A percentile compares a stretch with the other conserved stretches of the same genome.
Conservation (phyloP, 2,329 filamentous ascomycete species). For the Ophiostoma sp. region DNA sequence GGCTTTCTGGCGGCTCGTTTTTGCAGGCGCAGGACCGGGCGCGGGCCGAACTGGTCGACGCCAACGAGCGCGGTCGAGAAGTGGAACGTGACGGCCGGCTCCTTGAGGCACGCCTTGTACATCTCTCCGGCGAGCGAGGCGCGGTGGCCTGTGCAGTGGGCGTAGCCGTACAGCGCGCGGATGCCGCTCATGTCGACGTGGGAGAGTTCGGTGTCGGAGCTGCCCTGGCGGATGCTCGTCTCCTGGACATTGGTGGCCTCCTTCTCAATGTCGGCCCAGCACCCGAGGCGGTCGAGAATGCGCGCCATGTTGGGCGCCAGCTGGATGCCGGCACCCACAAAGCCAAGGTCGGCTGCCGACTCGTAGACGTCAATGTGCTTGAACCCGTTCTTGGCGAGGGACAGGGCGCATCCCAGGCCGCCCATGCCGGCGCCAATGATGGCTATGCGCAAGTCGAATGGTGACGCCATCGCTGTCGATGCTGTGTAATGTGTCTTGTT, state of each 20-base stretch:
- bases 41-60: slow-evolving; percentile 55
- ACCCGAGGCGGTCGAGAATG: slow-evolving; percentile 66
- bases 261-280: slow-evolving; percentile 64
- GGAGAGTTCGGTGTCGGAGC: slow-evolving; percentile 62
- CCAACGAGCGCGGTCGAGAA: slow-evolving; percentile 55
- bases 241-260: slow-evolving; percentile 67
- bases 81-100: slow-evolving; percentile 62
- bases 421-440: slow-evolving; percentile 60
- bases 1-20: not conserved
- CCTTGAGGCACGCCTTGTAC: slow-evolving; percentile 62
- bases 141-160: slow-evolving; percentile 76
- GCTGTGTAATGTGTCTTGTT: not conserved
- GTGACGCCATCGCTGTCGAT: not conserved
- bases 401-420: slow-evolving; percentile 64
- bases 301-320: slow-evolving; percentile 76
- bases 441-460: slow-evolving; percentile 32
- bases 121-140: slow-evolving; percentile 64
- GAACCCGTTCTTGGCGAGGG: slow-evolving; percentile 72
- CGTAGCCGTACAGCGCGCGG: slow-evolving; percentile 62
- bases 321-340: slow-evolving; percentile 81
- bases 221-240: slow-evolving; percentile 69
- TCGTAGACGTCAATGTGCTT: slow-evolving; percentile 69
- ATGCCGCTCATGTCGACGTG: slow-evolving; percentile 67
- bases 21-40: slow-evolving; percentile 49
- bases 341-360: slow-evolving; percentile 65